Percentiles rank a stretch among this genome's conserved stretches.
Evolutionary conservation across 1,284 basidiomycete species (phyloP).

Genomic region (Pyrrhoderma lamaoense): DNA sequence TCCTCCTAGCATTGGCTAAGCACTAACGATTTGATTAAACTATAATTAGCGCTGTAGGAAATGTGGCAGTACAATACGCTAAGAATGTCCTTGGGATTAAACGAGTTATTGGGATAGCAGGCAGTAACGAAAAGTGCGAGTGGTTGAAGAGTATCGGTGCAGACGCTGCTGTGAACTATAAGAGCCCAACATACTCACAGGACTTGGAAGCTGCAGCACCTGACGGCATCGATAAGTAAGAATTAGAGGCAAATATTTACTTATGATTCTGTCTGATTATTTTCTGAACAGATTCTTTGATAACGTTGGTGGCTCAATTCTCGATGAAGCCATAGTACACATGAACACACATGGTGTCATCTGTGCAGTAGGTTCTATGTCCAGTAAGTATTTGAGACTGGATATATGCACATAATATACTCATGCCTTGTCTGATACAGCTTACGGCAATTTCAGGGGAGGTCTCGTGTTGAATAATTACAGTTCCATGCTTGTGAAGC

Average conservation of each 20-base stretch:
- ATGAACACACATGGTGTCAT: slow-evolving; percentile 34
- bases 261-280: background rate
- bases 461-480: slow-evolving; percentile 21
- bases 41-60: slow-evolving; percentile 24
- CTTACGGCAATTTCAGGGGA: slow-evolving; percentile 22
- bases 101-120: slow-evolving; percentile 40
- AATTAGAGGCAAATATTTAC: slow-evolving; percentile 18
- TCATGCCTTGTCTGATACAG: slow-evolving; percentile 17
- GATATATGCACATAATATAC: background rate
- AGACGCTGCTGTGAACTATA: slow-evolving; percentile 42
- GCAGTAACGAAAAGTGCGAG: slow-evolving; percentile 37
- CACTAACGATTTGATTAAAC: too few relatives aligned
- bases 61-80: slow-evolving; percentile 27
- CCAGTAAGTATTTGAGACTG: slow-evolving; percentile 21
- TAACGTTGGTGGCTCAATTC: slow-evolving; percentile 34
- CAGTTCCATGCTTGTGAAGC: slow-evolving; percentile 30
- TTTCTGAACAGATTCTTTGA: slow-evolving; percentile 23
- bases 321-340: slow-evolving; percentile 28
- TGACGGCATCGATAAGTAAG: slow-evolving; percentile 18
- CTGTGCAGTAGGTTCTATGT: slow-evolving; percentile 36
- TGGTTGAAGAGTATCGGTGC: slow-evolving; percentile 37
- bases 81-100: slow-evolving; percentile 33
- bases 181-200: slow-evolving; percentile 23
- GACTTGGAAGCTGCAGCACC: slow-evolving; percentile 19
- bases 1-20: too few relatives aligned